Base-by-base conservation (phyloP, 2,329 filamentous ascomycete genomes). In the Exophiala xenobiotica region DNA sequence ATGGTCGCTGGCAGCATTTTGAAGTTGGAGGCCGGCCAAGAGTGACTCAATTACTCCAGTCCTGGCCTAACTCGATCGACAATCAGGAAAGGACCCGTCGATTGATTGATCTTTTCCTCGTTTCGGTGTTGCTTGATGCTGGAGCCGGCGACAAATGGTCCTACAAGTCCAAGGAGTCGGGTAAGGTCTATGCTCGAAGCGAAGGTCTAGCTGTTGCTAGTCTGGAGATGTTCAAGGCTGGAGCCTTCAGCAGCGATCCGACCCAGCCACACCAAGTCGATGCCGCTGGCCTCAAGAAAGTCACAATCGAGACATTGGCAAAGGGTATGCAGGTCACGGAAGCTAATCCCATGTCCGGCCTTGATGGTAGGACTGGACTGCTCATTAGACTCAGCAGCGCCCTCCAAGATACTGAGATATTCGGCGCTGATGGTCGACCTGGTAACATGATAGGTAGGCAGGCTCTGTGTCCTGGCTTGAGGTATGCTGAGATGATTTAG, bases 151-250 rank as follows among this genome's bases (percentile, higher is more conserved):
- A 84, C 2, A 80, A 83, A 60, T 99, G 93, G 93, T 86, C 84
- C 61, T 99, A 96, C 74, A 93, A 88, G 75, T 95, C 90, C 66
- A 85, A 85, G 57, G 90, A 95, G 65, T 95, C 90, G 58, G 90
- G 88, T 50, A 86, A 85, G 56, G 70, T 87, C 33, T 97, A 92
- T 70, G 79, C 83, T 46, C 83, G 93, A 44, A 96, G 90, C 55
- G 93, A 96, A 69, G 91, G 91, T 6, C 78, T 96, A 49, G 91
- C 91, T 6, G 84, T 87, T 7, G 83, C 83, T 37, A 85, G 81
- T 66, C 66, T 86, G 62, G 91, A 96, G 62, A 96, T 96, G 91
- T 96, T 96, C 79, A 96, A 96, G 73, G 78, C 81, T 11, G 93
- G 93, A 26, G 38, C 53, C 1, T 58, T 58, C 44, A 96, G 90